Percentiles rank a stretch among this genome's conserved stretches.
These are phyloP conservation scores for Coniochaeta prunicola DNA, from an alignment of 2,329 filamentous ascomycete species.

Conservation along the genomic window DNA sequence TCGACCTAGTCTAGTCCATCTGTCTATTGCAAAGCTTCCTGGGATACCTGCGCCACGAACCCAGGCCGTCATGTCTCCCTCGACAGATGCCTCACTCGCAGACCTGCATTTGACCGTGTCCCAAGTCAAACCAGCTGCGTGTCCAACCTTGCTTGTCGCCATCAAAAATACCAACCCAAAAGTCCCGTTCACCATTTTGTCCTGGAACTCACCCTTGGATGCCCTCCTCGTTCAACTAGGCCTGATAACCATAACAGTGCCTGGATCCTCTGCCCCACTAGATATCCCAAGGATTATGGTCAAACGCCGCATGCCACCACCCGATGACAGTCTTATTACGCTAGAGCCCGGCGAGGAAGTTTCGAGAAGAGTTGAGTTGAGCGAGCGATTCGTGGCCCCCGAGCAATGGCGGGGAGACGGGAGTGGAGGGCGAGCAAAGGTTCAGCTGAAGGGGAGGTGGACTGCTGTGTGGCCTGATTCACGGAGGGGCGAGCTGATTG, in stretches of 20 bases:
- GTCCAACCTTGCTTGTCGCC: slow-evolving; percentile 5
- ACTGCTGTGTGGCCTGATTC: background rate
- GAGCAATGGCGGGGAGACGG: slow-evolving; percentile 1
- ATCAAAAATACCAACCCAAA: slow-evolving; percentile 6
- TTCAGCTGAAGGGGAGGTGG: background rate
- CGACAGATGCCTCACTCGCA: background rate
- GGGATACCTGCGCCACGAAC: too few relatives aligned
- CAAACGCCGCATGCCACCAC: slow-evolving; percentile 8
- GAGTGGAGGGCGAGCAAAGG: background rate
- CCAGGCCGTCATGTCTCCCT: background rate
- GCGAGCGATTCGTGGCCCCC: slow-evolving; percentile 2
- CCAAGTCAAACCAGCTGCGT: background rate
- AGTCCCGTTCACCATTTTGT: slow-evolving; percentile 8
- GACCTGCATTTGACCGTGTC: background rate
- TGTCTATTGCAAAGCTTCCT: too few relatives aligned
- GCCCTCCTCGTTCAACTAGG: slow-evolving; percentile 6
- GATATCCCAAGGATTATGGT: slow-evolving; percentile 6
- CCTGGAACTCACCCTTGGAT: slow-evolving; percentile 10
- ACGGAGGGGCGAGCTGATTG: background rate
- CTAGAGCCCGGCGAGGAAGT: slow-evolving; percentile 1
- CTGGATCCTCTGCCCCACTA: background rate
- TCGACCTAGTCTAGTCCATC: too few relatives aligned
- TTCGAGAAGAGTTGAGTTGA: background rate
- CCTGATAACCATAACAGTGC: slow-evolving; percentile 2
- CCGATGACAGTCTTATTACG: slow-evolving; percentile 3